These are phyloP conservation scores for Mucor sp. DNA, from an alignment of 371 early-diverging fungal species.

Conservation along the genomic window DNA sequence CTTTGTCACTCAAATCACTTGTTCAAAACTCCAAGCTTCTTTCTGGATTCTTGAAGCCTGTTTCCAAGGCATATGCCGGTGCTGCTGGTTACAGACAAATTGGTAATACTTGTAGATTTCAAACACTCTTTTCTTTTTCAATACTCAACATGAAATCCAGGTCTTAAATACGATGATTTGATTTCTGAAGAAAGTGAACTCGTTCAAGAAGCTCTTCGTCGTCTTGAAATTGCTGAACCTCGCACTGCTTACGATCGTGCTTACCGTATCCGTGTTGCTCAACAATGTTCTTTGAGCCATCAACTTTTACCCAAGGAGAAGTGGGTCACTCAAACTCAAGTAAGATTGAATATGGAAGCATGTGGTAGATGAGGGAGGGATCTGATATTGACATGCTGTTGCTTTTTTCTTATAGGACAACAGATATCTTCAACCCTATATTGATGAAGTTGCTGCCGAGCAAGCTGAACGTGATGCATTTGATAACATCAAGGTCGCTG, in stretches of 20 bases:
- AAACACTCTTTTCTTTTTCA: too few species aligned
- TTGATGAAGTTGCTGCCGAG: constrained; percentile 86
- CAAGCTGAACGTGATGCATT: constrained; percentile 79
- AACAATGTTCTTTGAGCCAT: constrained; percentile 78
- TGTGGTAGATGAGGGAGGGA: too few species aligned
- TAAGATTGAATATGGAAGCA: constrained; percentile 20
- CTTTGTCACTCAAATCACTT: constrained; percentile 48
- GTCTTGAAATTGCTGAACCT: constrained; percentile 69
- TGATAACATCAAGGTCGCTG: constrained; percentile 61
- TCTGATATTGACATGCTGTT: not conserved
- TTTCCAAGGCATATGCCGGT: constrained; percentile 72
- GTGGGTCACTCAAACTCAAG: constrained; percentile 81
- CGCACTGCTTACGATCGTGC: constrained; percentile 75
- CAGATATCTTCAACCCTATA: constrained; percentile 84
- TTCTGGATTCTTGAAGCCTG: constrained; percentile 67
- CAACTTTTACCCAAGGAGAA: constrained; percentile 68
- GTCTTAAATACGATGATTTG: constrained; percentile 92
- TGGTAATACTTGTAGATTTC: constrained; percentile 43
- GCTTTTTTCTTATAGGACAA: constrained; percentile 43
- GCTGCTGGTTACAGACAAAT: constrained; percentile 80
- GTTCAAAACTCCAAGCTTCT: constrained; percentile 68
- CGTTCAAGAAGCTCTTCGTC: constrained; percentile 86
- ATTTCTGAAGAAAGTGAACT: constrained; percentile 84
- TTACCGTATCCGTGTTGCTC: constrained; percentile 85
- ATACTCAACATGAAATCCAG: constrained; percentile 40